Percentiles rank a stretch among this genome's conserved stretches.
Conservation (phyloP, 768 basidiomycete genomes). For the Mrakia hoshinonis region DNA sequence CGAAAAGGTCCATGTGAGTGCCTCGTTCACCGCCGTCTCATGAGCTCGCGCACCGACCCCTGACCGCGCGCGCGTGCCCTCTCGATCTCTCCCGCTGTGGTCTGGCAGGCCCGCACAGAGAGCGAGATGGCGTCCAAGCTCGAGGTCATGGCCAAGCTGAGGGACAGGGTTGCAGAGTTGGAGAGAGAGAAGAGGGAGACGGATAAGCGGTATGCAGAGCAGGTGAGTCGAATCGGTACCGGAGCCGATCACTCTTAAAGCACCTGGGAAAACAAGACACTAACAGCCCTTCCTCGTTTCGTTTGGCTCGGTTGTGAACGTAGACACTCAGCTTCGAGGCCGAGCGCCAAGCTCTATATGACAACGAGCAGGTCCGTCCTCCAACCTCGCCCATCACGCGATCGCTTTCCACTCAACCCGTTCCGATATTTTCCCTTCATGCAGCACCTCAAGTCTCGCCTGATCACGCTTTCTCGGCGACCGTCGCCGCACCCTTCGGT, state of each 20-base stretch:
- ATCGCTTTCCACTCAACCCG: neutral
- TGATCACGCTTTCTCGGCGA: neutral
- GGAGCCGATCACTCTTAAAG: constrained; percentile 24
- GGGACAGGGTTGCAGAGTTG: constrained; percentile 68
- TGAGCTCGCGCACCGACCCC: neutral
- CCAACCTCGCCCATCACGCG: neutral
- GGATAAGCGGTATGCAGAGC: constrained; percentile 76
- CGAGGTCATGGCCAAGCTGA: constrained; percentile 72
- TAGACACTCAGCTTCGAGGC: constrained; percentile 83
- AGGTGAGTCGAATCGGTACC: constrained; percentile 47
- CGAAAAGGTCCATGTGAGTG: constrained; percentile 13
- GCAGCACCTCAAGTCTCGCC: constrained; percentile 73
- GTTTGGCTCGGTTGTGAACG: constrained; percentile 23
- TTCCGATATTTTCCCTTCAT: neutral
- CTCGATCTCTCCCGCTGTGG: neutral
- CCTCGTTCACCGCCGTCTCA: neutral
- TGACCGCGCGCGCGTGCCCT: neutral
- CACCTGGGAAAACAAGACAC: neutral
- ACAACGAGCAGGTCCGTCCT: constrained; percentile 57
- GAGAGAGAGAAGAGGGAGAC: constrained; percentile 82
- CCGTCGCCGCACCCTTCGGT: neutral
- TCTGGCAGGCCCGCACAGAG: constrained; percentile 47
- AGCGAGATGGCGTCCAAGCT: constrained; percentile 70
- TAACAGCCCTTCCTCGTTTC: constrained; percentile 28
- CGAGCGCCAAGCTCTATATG: constrained; percentile 83